Evolutionary conservation across 768 basidiomycete species (phyloP), one percentile per base, ranked within the genome.

Genomic region (Chlorophyllum brunneum): DNA sequence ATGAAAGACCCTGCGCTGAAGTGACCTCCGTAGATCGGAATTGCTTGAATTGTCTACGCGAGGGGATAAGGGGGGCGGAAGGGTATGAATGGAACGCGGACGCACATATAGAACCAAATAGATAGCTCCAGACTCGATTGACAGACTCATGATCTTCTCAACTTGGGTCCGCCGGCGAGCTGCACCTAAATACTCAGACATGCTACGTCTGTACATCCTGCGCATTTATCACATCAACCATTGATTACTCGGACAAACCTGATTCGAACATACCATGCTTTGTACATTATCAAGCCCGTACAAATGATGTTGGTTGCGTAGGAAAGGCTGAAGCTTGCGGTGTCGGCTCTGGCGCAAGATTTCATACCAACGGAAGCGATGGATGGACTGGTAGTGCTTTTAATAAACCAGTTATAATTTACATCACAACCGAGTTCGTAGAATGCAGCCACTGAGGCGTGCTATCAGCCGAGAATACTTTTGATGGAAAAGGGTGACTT

Each of bases 301-400:
- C 65, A 66, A 27, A 66, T 58, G 41, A 66, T 61, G 30, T 66
- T 66, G 0, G 66, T 67, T 0, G 61, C 62, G 24, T 61, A 67
- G 1, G 66, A 67, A 15, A 67, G 51, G 10, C 61, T 64, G 41
- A 62, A 65, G 45, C 64, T 67, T n/a, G 62, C 59, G 23, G 64
- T 56, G 47, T 65, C 61, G 1, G 66, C 61, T 40, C 61, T 58
- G 22, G 64, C 58, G 46, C 65, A 66, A 15, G 54, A 58, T 26
- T 48, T 37, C 16, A 63, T 50, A 16, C 65, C 64, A 15, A 65
- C 61, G 4, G 63, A 62, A 5, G 56, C 58, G 2, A 62, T 64
- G 22, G 64, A 61, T 27, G 63, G 63, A n/a, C n/a, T n/a, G 16
- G 55, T 49, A 13, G 56, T 56, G 31, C 60, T 56, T 30, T 53